phyloP scores from a whole-genome alignment of 371 early-diverging fungal genomes.

The Zancudomyces culisetae region DNA sequence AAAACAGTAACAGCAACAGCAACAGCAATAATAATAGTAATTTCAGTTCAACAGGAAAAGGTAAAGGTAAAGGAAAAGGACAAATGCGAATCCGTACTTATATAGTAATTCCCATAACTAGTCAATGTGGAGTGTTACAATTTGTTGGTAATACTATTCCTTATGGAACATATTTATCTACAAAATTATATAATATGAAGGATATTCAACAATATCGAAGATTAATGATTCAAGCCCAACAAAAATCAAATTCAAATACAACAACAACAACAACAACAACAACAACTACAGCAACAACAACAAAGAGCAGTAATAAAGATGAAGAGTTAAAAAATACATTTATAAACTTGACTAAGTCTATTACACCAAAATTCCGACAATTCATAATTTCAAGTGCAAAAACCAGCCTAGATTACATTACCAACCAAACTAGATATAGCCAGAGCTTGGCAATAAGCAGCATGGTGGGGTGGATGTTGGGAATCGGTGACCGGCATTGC shows the following conservation, averaged over 20 bases:
- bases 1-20: conserved; percentile 6
- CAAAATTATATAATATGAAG: conserved; percentile 5
- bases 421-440: conserved; percentile 48
- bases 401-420: conserved; percentile 49
- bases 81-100: conserved; percentile 65
- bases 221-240: conserved; percentile 25
- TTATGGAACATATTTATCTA: conserved; percentile 31
- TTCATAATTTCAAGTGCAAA: conserved; percentile 30
- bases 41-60: not conserved
- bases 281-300: not conserved
- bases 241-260: conserved; percentile 16
- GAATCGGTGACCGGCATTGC: conserved; percentile 96
- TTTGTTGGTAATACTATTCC: conserved; percentile 82
- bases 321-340: no score
- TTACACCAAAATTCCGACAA: conserved; percentile 23
- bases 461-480: conserved; percentile 91
- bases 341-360: conserved; percentile 8
- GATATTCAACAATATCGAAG: no score
- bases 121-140: conserved; percentile 90
- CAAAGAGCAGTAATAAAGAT: conserved; percentile 12
- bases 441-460: conserved; percentile 84
- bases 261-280: not conserved
- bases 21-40: not conserved
- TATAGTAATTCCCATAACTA: conserved; percentile 84
- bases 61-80: conserved; percentile 19